Evolutionary conservation across 176 grass and related monocot genomes (phyloP).

Genomic region (Oryza longistaminata): DNA sequence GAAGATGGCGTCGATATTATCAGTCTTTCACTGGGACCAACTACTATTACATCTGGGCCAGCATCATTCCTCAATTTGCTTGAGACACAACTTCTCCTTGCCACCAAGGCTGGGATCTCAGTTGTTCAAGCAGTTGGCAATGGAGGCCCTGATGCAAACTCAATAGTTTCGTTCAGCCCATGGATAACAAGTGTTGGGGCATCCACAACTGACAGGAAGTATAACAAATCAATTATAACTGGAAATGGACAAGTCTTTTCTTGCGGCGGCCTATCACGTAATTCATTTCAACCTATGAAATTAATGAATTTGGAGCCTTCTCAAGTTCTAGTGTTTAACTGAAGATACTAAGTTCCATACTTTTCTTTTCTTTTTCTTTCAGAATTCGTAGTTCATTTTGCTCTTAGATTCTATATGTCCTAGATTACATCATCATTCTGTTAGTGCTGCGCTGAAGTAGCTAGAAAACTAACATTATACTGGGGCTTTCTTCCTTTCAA

Average conservation of each 20-base stretch:
- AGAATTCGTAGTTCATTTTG: constrained; percentile 6
- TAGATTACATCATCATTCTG: not conserved
- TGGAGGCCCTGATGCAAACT: constrained; percentile 61
- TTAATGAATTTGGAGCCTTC: not conserved
- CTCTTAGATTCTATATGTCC: not conserved
- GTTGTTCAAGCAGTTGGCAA: constrained; percentile 93
- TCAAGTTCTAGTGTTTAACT: not conserved
- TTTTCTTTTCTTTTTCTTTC: not conserved
- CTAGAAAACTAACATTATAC: not conserved
- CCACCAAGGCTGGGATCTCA: constrained; percentile 80
- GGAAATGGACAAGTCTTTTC: constrained; percentile 61
- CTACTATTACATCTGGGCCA: constrained; percentile 54
- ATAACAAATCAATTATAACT: constrained; percentile 67
- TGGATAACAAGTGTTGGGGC: constrained; percentile 91
- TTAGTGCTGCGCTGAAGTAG: not conserved
- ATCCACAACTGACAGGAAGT: constrained; percentile 67
- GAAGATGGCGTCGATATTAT: constrained; percentile 90
- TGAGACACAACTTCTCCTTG: constrained; percentile 84
- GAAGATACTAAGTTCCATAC: not conserved
- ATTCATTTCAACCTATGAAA: constrained; percentile 38
- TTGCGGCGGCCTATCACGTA: constrained; percentile 62
- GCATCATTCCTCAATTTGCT: constrained; percentile 85
- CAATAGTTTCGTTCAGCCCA: constrained; percentile 89
- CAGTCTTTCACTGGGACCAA: constrained; percentile 76
- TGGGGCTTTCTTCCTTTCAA: not conserved